Evolutionary conservation across 169 alveolate genomes (phyloP), one percentile per base, ranked within the genome.

Genomic region (Eimeria maxima): DNA sequence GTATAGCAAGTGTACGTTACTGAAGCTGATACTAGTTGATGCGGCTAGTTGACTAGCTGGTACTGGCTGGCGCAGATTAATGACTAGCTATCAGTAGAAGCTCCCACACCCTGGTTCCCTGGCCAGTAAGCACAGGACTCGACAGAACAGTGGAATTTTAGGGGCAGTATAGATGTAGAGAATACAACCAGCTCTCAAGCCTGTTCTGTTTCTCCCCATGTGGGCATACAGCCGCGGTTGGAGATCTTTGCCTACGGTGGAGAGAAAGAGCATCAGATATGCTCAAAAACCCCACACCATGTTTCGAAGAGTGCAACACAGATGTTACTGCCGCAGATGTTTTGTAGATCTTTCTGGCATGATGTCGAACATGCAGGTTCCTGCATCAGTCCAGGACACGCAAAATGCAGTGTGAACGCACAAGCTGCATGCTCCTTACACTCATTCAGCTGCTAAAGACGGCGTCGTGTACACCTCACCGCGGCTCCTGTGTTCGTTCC

Each of bases 271-370:
- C 47, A 4, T 2, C 29, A 24, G 47, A 29, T 4, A 69, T 29
- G 7, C 7, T 8, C 69, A 11, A n/a, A 69, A 69, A 29, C 47
- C 47, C 78, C 11, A 29, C 78, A 29, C 20, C 22, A 69, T 65
- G 74, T 18, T 29, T 69, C 22, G 20, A 29, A 69, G 47, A 69
- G 22, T 3, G 38, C 29, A 3, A 42, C 27, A 22, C 8, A 4
- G 8, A 53, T 16, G 20, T 89, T 71, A 89, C 87, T 89, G 95
- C 27, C 74, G 55, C 78, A 92, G 55, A 24, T 76, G 90, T 16
- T 74, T 74, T 33, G 95, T 92, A 55, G 95, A 92, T 78, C 73
- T 73, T 50, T 92, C 95, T 44, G 95, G 95, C 73, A 92, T 50
- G 29, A 80, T 50, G 95, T 92, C 92, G 29, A 92, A 92, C 90